Conservation (phyloP, 306 rosid species). For the Corylus avellana region DNA sequence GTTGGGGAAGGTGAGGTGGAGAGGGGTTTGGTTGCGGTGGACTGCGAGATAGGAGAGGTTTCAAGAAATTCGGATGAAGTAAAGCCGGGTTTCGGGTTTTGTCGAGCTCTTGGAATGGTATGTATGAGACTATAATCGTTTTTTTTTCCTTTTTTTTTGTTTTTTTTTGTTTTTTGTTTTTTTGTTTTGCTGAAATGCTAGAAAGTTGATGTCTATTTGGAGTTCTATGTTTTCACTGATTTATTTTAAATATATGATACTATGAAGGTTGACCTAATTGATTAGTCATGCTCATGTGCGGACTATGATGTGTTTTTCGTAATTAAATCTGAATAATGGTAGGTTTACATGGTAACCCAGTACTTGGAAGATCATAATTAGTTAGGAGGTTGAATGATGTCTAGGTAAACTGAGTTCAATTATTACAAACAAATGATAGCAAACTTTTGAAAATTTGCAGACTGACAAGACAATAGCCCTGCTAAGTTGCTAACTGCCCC, state of each 20-base stretch:
- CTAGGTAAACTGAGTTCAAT: not conserved
- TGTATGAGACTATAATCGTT: slow-evolving; percentile 16
- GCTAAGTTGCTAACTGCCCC: not conserved
- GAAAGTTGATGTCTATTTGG: not conserved
- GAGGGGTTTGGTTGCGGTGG: slow-evolving; percentile 12
- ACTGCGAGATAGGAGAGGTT: slow-evolving; percentile 31
- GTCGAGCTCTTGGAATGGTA: slow-evolving; percentile 54
- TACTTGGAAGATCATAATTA: not conserved
- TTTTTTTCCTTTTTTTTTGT: not conserved
- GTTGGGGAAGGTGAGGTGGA: slow-evolving; percentile 48
- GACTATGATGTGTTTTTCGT: not conserved
- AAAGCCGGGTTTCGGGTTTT: slow-evolving; percentile 41
- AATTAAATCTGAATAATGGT: not conserved
- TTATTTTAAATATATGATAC: not conserved
- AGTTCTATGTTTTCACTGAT: not conserved
- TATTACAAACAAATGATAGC: not conserved
- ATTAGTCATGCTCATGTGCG: not conserved
- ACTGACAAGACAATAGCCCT: not conserved
- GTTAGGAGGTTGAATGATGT: not conserved
- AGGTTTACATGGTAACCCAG: not conserved
- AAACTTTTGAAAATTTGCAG: not conserved
- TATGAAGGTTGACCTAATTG: not conserved
- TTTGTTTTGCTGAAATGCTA: not conserved
- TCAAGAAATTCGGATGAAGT: slow-evolving; percentile 26
- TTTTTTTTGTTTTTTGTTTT: too few species aligned